Percentiles rank a stretch among this genome's conserved stretches.
Conservation (phyloP, 2,329 filamentous ascomycete genomes). For the Ophiostoma triangulosporum region DNA sequence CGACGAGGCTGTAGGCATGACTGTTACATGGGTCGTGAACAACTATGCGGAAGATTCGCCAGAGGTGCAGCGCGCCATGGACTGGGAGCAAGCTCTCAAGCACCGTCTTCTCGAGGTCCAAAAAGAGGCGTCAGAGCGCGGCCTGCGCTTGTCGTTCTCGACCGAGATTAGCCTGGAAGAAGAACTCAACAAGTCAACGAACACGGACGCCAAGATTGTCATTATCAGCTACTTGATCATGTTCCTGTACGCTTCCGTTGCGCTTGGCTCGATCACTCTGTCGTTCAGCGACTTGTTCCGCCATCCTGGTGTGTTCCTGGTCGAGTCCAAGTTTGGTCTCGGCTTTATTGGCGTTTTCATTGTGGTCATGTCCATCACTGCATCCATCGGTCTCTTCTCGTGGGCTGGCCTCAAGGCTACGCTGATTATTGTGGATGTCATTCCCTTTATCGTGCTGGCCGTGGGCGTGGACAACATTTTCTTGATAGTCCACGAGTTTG, state of each 20-base stretch:
- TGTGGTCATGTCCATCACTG: slow-evolving; percentile 92
- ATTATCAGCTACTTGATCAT: slow-evolving; percentile 96
- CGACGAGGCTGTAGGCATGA: slow-evolving; percentile 62
- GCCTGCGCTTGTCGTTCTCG: slow-evolving; percentile 81
- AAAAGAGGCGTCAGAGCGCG: slow-evolving; percentile 61
- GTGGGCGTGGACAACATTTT: slow-evolving; percentile 99
- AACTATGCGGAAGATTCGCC: slow-evolving; percentile 66
- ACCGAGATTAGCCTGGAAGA: slow-evolving; percentile 91
- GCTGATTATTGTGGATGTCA: slow-evolving; percentile 95
- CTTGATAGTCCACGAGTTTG: slow-evolving; percentile 94
- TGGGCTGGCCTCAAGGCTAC: slow-evolving; percentile 87
- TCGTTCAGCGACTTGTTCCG: slow-evolving; percentile 62
- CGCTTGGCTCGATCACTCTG: slow-evolving; percentile 76
- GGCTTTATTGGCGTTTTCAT: slow-evolving; percentile 92
- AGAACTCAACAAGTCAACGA: slow-evolving; percentile 94
- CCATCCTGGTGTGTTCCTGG: slow-evolving; percentile 72
- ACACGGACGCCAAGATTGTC: slow-evolving; percentile 94
- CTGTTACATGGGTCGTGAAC: slow-evolving; percentile 88
- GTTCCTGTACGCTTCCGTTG: slow-evolving; percentile 93
- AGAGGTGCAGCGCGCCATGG: slow-evolving; percentile 60
- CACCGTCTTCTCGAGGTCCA: slow-evolving; percentile 64
- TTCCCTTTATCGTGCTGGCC: slow-evolving; percentile 90
- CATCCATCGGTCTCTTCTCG: slow-evolving; percentile 89
- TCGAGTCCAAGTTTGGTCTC: slow-evolving; percentile 92
- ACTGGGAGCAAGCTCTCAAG: slow-evolving; percentile 77